Conservation (phyloP, 768 basidiomycete genomes). For the Clitopilus passeckerianus region DNA sequence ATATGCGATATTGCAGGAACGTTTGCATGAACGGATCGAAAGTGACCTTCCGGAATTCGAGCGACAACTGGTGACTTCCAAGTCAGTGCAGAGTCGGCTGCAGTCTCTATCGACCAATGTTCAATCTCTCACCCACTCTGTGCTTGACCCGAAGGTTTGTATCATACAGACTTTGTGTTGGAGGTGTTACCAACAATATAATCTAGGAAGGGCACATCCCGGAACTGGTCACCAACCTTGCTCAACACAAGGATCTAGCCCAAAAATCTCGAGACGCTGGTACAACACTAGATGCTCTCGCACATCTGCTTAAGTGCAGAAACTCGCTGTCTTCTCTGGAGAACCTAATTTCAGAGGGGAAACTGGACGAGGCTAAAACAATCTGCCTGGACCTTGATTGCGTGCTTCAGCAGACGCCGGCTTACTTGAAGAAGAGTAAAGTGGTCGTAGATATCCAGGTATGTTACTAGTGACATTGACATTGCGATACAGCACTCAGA, state of each 20-base stretch:
- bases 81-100: slow-evolving; percentile 58
- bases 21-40: slow-evolving; percentile 71
- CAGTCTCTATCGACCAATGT: slow-evolving; percentile 47
- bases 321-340: slow-evolving; percentile 39
- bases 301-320: slow-evolving; percentile 51
- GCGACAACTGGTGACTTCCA: slow-evolving; percentile 55
- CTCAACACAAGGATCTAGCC: slow-evolving; percentile 56
- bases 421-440: slow-evolving; percentile 43
- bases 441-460: slow-evolving; percentile 60
- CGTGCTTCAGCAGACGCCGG: slow-evolving; percentile 42
- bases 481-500: not conserved
- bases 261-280: slow-evolving; percentile 58
- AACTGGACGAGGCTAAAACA: slow-evolving; percentile 59
- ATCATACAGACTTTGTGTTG: not conserved
- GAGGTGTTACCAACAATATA: slow-evolving; percentile 5
- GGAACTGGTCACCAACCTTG: slow-evolving; percentile 46
- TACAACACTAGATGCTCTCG: slow-evolving; percentile 43
- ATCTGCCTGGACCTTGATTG: slow-evolving; percentile 35
- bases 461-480: slow-evolving; percentile 2
- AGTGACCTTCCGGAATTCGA: slow-evolving; percentile 60
- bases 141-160: slow-evolving; percentile 60
- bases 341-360: slow-evolving; percentile 46
- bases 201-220: slow-evolving; percentile 66
- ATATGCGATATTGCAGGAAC: slow-evolving; percentile 36
- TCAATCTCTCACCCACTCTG: slow-evolving; percentile 38